phyloP scores from a whole-genome alignment of 169 alveolate genomes.

The Eimeria sp. region DNA sequence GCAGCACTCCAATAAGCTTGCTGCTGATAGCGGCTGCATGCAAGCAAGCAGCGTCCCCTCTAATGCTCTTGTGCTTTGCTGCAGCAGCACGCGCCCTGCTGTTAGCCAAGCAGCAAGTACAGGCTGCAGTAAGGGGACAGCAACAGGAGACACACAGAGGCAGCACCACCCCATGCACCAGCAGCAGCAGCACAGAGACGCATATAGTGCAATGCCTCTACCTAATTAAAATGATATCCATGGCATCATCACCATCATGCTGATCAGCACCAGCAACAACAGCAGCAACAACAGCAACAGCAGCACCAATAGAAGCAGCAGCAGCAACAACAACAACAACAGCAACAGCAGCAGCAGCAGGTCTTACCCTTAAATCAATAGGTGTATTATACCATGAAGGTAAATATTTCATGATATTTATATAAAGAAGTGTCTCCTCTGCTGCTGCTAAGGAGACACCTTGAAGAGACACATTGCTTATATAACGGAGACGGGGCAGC shows the following conservation, averaged over 20 bases:
- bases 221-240: too few relatives aligned
- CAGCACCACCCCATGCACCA: neutral
- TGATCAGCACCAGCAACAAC: neutral
- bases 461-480: neutral
- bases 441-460: conserved; percentile 14
- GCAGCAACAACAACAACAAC: neutral
- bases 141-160: neutral
- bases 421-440: conserved; percentile 50
- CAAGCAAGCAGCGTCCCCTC: conserved; percentile 17
- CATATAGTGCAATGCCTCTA: too few relatives aligned
- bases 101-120: conserved; percentile 55
- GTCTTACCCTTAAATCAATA: neutral
- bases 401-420: conserved; percentile 9
- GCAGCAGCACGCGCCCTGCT: conserved; percentile 66
- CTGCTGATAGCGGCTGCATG: conserved; percentile 20
- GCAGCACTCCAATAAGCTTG: conserved; percentile 60
- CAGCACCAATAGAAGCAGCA: neutral
- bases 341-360: conserved; percentile 13
- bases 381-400: conserved; percentile 42
- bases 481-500: conserved; percentile 39
- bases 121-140: conserved; percentile 35
- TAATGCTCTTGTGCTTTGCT: conserved; percentile 39
- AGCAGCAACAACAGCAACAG: neutral
- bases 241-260: too few relatives aligned
- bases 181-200: neutral